Base-by-base conservation (phyloP, 352 stramenopile genomes). In the Thalassiosira livingstoniorum region DNA sequence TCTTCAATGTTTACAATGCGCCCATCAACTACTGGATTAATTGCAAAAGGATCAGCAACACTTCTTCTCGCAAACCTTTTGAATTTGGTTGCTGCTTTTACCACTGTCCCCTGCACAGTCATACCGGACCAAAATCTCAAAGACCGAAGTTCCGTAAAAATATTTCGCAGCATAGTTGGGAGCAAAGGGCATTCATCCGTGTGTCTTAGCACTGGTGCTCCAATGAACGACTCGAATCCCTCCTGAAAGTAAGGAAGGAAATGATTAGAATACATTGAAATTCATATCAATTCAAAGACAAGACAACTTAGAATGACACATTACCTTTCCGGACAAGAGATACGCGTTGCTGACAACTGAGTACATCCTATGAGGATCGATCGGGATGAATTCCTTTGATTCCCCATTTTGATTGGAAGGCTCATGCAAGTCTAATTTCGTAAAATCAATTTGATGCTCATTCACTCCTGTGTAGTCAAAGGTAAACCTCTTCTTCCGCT, bases 301-400 rank as follows among this genome's bases (percentile, higher is more conserved):
- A n/a, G n/a, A n/a, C n/a, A n/a, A n/a, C n/a, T n/a, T n/a, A n/a
- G n/a, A n/a, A n/a, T n/a, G n/a, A n/a, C n/a, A n/a, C n/a, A 39
- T 58, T 43, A 73, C 65, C 29, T 75, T 92, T 60, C 89, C 89
- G 4, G 69, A 60, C 0, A 77, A 32, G 2, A 92, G 47, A 64
- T 93, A 93, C 0, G 75, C 23, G 53, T 88, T 92, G n/a, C 61
- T 90, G 31, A 55, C 72, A 23, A 93, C 43, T 15, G 60, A 75
- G 63, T 86, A 89, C 15, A 23, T 75, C 37, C 39, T 72, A 34
- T 63, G 21, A 43, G 57, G 27, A 64, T 86, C 73, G 27, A 89
- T 47, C 25, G 73, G 60, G 45, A 15, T 53, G 58, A 64, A 80
- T 5, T 18, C 74, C n/a, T 57, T 61, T 18, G 18, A 58, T 21